Evolutionary conservation across 768 basidiomycete species (phyloP), one percentile per base, ranked within the genome.

Genomic region (Russula vinacea): DNA sequence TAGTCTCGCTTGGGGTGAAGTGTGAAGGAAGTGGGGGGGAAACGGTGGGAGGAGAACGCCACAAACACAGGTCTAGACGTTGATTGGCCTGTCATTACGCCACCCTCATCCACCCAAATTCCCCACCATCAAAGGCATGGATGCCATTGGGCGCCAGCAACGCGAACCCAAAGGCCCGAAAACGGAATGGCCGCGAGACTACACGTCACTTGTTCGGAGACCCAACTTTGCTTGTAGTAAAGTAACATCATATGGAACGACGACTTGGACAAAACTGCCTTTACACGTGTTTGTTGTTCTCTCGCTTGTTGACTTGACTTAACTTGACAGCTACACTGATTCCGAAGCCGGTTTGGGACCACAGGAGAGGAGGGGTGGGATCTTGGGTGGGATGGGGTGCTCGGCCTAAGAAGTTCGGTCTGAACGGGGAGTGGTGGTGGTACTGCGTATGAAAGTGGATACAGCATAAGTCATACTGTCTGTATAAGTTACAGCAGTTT

Each of bases 181-280:
- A 56, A 24, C 2, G 59, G 64, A 60, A 65, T 44, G 47, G 47
- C 59, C 59, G 64, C 64, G 54, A 40, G 45, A 13, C 33, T 50
- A 5, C 29, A 29, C 62, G 56, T 58, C n/a, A 24, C 33, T 56
- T 26, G n/a, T 50, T 35, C 64, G 47, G 63, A 55, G 64, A 56
- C 58, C 39, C 35, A 58, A 64, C 24, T 24, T 14, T 29, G 42
- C 56, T 32, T 54, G 19, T 35, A n/a, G 47, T 49, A 49, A 14
- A 22, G 40, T 24, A 49, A 24, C 45, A 7, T 47, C 45, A 24
- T 29, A 35, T 35, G 6, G 35, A 10, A 35, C n/a, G 52, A 53
- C 8, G 33, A 53, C n/a, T 16, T 19, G 33, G 5, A 13, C 14
- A 45, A 32, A 19, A 29, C 29, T 29, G 29, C 29, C 29, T 33